Conservation (phyloP, 805 yeast species). For the Yamadazyma phyllophila region DNA sequence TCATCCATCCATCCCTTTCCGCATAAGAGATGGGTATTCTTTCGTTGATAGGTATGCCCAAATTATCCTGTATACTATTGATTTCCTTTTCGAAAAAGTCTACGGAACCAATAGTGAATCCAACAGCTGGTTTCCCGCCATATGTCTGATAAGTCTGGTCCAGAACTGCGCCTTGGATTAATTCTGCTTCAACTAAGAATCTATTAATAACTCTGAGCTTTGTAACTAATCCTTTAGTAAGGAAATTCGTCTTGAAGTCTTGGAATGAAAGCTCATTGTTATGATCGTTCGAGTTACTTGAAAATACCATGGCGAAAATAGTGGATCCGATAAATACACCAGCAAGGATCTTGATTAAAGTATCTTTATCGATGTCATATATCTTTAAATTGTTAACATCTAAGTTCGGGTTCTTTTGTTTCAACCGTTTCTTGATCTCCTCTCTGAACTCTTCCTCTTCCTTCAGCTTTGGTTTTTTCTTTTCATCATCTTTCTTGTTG, state of each 20-base stretch:
- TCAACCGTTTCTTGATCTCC: slow-evolving; percentile 30
- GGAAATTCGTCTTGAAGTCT: slow-evolving; percentile 77
- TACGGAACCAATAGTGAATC: slow-evolving; percentile 85
- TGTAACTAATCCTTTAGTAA: slow-evolving; percentile 76
- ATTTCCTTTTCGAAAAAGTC: slow-evolving; percentile 83
- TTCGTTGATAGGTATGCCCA: slow-evolving; percentile 64
- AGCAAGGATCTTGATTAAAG: slow-evolving; percentile 16
- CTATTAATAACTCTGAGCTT: slow-evolving; percentile 72
- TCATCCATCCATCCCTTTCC: slow-evolving; percentile 64
- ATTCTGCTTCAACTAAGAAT: slow-evolving; percentile 66
- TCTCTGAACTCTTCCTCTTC: slow-evolving; percentile 33
- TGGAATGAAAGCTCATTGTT: slow-evolving; percentile 56
- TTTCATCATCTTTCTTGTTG: slow-evolving; percentile 12
- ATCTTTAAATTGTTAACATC: slow-evolving; percentile 32
- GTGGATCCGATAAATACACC: slow-evolving; percentile 21
- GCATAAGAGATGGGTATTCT: slow-evolving; percentile 76
- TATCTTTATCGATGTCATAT: slow-evolving; percentile 21
- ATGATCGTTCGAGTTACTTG: slow-evolving; percentile 12
- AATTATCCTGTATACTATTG: slow-evolving; percentile 65
- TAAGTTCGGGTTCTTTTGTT: slow-evolving; percentile 26
- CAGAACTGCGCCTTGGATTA: slow-evolving; percentile 46
- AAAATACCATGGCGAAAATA: slow-evolving; percentile 11
- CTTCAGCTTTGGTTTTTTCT: slow-evolving; percentile 25
- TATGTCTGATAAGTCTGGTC: slow-evolving; percentile 38
- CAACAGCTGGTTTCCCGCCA: slow-evolving; percentile 46